Evolutionary conservation across 139 green algal genomes (phyloP), one percentile per base, ranked within the genome.

Genomic region (Coelastrella sp.): DNA sequence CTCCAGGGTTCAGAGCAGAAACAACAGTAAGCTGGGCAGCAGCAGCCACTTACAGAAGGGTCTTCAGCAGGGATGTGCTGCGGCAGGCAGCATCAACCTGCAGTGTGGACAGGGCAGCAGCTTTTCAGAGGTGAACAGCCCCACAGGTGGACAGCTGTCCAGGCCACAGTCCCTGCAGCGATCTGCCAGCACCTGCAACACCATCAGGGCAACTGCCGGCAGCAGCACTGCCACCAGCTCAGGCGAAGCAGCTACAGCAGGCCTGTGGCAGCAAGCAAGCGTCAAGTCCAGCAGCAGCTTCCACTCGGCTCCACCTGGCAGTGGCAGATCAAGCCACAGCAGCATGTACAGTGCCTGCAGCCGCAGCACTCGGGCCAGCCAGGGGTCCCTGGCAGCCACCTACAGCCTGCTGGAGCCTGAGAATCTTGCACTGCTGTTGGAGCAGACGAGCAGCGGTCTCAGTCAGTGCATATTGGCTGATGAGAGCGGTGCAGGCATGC

Each of bases 271-370:
- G 63, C 63, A 70, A 17, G 12, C 7, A 27, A 25, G 19, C 68
- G 1, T 76, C 15, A 81, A 59, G 17, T 11, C 9, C 74, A 81
- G 74, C 22, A 14, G 74, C 8, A 81, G 25, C 24, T 81, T 81
- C 24, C 10, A 81, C 74, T 57, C 15, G 11, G 74, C 74, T 14
- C 15, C 74, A 15, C 25, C 74, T 81, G 12, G 25, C 9, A 59
- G 25, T 61, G 24, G 59, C 56, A 57, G 60, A 10, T 86, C 81
- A 0, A 74, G 58, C 81, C 24, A 75, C 81, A 86, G 81, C 81
- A 86, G 81, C 60, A 86, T 86, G 81, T 66, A 86, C 59, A 75
- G 59, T 25, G 81, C 81, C 22, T 75, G 81, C 81, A 86, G 81
- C 60, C 81, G 81, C 81, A 86, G 81, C 60, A 86, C 81, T 10